Evolutionary conservation across 129 eudicot genomes (phyloP).

Genomic region (Flaveria ramosissima): DNA sequence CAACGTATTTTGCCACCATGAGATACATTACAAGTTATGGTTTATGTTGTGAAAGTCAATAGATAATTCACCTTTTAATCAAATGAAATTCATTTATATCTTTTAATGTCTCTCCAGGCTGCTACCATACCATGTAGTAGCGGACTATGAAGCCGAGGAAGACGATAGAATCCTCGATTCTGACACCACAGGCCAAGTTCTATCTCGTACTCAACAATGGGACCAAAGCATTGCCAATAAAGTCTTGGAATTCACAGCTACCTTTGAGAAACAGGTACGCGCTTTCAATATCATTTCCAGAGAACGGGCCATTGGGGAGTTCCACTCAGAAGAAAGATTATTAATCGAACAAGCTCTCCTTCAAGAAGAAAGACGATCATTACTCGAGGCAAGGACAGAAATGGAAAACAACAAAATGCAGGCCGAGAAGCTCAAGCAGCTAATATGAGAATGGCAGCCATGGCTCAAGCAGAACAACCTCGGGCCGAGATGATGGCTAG

Average conservation of each 20-base stretch:
- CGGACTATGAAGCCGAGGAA: slow-evolving; percentile 58
- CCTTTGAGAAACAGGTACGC: slow-evolving; percentile 43
- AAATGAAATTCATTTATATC: background rate
- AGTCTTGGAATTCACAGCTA: slow-evolving; percentile 42
- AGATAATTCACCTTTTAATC: background rate
- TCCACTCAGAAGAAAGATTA: slow-evolving; percentile 43
- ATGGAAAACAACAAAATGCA: slow-evolving; percentile 82
- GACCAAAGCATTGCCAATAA: slow-evolving; percentile 67
- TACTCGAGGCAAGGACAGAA: slow-evolving; percentile 62
- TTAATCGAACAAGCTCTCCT: slow-evolving; percentile 46
- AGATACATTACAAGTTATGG: too few relatives aligned
- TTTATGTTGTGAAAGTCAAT: background rate
- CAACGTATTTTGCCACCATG: background rate
- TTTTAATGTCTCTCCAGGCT: slow-evolving; percentile 49
- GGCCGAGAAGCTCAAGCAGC: slow-evolving; percentile 58
- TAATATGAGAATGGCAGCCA: slow-evolving; percentile 43
- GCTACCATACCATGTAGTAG: slow-evolving; percentile 58
- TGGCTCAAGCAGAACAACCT: slow-evolving; percentile 42
- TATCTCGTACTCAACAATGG: slow-evolving; percentile 54
- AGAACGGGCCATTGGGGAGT: slow-evolving; percentile 35
- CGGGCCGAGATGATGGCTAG: slow-evolving; percentile 44
- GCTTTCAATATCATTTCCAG: slow-evolving; percentile 43
- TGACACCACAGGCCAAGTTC: slow-evolving; percentile 43
- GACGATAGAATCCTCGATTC: slow-evolving; percentile 47
- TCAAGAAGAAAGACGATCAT: slow-evolving; percentile 67